Evolutionary conservation across 2,329 filamentous ascomycete species (phyloP).

Genomic region (Helminthosporium solani): DNA sequence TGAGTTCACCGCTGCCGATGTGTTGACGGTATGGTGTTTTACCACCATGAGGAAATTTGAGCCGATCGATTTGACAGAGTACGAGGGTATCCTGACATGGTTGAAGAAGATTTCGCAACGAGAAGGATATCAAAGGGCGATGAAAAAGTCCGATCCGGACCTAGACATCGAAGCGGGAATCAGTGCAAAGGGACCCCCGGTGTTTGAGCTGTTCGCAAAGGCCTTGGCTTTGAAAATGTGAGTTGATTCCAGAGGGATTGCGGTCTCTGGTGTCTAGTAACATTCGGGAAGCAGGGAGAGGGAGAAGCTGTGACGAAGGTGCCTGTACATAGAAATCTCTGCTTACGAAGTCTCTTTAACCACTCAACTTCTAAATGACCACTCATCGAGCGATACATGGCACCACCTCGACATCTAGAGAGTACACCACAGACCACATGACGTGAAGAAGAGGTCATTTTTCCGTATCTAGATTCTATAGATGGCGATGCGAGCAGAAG

Average conservation of each 20-base stretch:
- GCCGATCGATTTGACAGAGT: constrained; percentile 39
- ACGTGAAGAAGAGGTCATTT: too few relatives aligned
- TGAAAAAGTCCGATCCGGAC: constrained; percentile 57
- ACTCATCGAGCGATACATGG: background rate
- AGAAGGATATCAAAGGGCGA: constrained; percentile 47
- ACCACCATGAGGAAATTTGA: constrained; percentile 61
- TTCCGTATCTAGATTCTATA: too few relatives aligned
- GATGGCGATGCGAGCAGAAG: background rate
- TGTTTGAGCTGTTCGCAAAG: constrained; percentile 20
- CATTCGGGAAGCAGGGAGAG: background rate
- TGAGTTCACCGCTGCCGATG: constrained; percentile 65
- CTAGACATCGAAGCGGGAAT: constrained; percentile 36
- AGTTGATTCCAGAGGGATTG: constrained; percentile 2
- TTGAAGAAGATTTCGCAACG: constrained; percentile 28
- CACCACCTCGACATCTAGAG: background rate
- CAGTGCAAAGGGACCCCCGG: constrained; percentile 28
- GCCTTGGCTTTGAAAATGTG: constrained; percentile 26
- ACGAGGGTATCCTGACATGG: constrained; percentile 34
- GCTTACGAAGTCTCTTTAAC: background rate
- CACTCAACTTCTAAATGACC: background rate
- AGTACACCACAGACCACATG: background rate
- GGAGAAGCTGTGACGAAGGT: background rate
- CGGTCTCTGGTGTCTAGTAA: background rate
- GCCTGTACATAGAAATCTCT: background rate
- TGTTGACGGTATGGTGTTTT: constrained; percentile 62